phyloP scores from a whole-genome alignment of 306 rosid genomes.

The Carpinus fangiana region DNA sequence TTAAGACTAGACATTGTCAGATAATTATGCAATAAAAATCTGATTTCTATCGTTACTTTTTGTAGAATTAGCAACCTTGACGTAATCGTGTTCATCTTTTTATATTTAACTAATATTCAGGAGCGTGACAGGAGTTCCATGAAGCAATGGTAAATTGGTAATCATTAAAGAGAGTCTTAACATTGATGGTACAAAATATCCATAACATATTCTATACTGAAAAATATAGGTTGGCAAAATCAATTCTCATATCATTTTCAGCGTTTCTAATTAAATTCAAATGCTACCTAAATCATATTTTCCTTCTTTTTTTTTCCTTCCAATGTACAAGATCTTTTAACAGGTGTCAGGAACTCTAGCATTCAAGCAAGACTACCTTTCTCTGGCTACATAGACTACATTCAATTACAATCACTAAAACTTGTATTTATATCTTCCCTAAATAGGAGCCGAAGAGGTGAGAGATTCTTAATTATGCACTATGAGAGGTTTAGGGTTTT shows the following conservation, averaged over 20 bases:
- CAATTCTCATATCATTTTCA: background rate
- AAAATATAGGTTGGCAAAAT: background rate
- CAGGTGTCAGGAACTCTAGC: background rate
- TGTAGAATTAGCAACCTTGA: no score
- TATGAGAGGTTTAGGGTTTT: background rate
- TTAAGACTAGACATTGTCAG: no score
- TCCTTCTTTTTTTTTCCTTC: background rate
- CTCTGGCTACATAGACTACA: slow-evolving; percentile 15
- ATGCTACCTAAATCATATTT: background rate
- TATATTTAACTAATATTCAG: no score
- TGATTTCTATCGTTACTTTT: no score
- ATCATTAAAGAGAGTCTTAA: no score
- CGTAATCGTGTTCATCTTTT: no score
- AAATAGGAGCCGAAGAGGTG: background rate
- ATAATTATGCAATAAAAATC: no score
- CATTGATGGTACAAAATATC: background rate
- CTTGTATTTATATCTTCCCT: background rate
- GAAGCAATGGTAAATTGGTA: no score
- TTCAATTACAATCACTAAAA: slow-evolving; percentile 15
- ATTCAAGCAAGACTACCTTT: slow-evolving; percentile 20
- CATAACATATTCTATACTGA: background rate
- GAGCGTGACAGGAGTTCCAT: no score
- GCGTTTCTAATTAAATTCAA: background rate
- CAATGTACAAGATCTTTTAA: slow-evolving; percentile 4
- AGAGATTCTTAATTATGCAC: slow-evolving; percentile 16